phyloP scores from a whole-genome alignment of 2,329 filamentous ascomycete genomes.

The Lachnellula subtilissima region DNA sequence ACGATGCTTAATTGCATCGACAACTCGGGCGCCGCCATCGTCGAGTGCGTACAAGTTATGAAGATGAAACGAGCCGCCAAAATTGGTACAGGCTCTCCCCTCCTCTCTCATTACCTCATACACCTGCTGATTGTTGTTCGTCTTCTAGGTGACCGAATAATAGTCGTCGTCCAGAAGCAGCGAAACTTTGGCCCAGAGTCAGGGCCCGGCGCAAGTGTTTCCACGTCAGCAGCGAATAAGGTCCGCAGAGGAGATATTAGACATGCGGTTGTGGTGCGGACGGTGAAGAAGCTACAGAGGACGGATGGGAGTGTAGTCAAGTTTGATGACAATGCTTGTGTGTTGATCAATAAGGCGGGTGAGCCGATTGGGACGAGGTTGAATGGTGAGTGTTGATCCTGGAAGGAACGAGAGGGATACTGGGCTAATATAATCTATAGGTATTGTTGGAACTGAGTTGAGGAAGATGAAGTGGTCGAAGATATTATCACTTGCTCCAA shows the following conservation, averaged over 20 bases:
- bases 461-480: slow-evolving; percentile 96
- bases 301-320: slow-evolving; percentile 84
- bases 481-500: slow-evolving; percentile 90
- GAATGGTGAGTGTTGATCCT: slow-evolving; percentile 53
- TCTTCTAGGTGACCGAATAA: slow-evolving; percentile 79
- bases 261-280: slow-evolving; percentile 92
- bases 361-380: slow-evolving; percentile 91
- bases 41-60: slow-evolving; percentile 92
- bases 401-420: background rate
- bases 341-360: slow-evolving; percentile 92
- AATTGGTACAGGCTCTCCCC: slow-evolving; percentile 62
- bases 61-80: slow-evolving; percentile 84
- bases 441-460: slow-evolving; percentile 85
- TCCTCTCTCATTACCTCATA: background rate
- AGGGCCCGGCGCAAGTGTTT: slow-evolving; percentile 65
- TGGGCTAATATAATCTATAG: slow-evolving; percentile 34
- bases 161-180: slow-evolving; percentile 97
- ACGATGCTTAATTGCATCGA: slow-evolving; percentile 99
- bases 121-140: background rate
- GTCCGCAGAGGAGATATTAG: slow-evolving; percentile 94
- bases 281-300: slow-evolving; percentile 79
- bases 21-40: slow-evolving; percentile 91
- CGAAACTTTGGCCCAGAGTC: slow-evolving; percentile 69
- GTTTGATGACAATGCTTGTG: slow-evolving; percentile 98
- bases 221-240: slow-evolving; percentile 75